Evolutionary conservation across 2,329 filamentous ascomycete species (phyloP).

Genomic region (Nemania diffusa): DNA sequence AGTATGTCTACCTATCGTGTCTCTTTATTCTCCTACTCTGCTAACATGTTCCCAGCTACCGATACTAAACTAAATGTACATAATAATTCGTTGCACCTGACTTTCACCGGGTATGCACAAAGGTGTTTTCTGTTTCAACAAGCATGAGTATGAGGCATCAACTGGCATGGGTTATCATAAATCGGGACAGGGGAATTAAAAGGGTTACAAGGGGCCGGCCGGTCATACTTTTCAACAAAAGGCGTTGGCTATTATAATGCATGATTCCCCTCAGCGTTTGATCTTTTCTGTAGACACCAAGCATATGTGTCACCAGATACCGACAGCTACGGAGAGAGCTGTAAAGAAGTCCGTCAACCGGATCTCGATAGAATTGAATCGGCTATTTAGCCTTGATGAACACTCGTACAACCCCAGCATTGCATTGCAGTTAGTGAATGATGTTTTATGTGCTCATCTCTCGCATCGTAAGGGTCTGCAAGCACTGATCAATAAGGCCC

Average conservation of each 20-base stretch:
- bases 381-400: conserved; percentile 31
- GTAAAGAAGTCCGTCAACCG: conserved; percentile 48
- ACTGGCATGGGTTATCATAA: conserved; percentile 43
- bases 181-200: conserved; percentile 45
- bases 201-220: conserved; percentile 46
- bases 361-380: conserved; percentile 43
- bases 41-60: conserved; percentile 62
- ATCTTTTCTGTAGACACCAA: conserved; percentile 42
- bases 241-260: conserved; percentile 52
- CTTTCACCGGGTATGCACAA: conserved; percentile 23
- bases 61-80: conserved; percentile 67
- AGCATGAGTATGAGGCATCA: conserved; percentile 51
- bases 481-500: too few relatives aligned
- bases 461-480: too few relatives aligned
- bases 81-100: conserved; percentile 34
- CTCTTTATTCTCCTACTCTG: conserved; percentile 14
- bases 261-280: conserved; percentile 55
- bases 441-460: not conserved
- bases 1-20: conserved; percentile 65
- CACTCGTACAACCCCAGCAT: not conserved
- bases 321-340: conserved; percentile 42
- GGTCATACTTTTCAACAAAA: conserved; percentile 53
- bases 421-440: not conserved
- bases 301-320: conserved; percentile 41
- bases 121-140: conserved; percentile 46